Conservation (phyloP, 345 rosid species). For the Lagerstroemia speciosa region DNA sequence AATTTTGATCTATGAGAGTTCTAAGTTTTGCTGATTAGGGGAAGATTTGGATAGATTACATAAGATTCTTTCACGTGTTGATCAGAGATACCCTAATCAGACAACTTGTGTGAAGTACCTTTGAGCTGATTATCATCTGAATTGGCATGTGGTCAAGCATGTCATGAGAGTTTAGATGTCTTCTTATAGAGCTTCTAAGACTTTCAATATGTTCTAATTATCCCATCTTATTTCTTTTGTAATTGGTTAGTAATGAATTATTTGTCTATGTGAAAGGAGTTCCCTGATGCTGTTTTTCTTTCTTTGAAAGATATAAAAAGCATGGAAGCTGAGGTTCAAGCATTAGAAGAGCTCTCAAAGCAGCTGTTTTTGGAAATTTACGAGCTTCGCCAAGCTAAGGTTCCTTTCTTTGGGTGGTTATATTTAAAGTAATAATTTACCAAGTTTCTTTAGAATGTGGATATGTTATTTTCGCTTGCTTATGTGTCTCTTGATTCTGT, state of each 20-base stretch:
- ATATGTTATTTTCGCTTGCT: not conserved
- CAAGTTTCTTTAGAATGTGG: not conserved
- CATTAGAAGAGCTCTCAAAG: slow-evolving; percentile 90
- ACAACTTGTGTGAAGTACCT: not conserved
- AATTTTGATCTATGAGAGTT: not conserved
- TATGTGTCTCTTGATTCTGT: not conserved
- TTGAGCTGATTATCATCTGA: not conserved
- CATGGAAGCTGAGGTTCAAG: slow-evolving; percentile 91
- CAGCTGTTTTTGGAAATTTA: slow-evolving; percentile 94
- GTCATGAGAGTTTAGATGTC: not conserved
- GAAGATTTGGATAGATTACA: not conserved
- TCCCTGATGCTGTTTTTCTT: slow-evolving; percentile 3
- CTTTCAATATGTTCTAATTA: not conserved
- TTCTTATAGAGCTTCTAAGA: not conserved
- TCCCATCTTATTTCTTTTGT: not conserved
- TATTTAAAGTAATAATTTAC: not conserved
- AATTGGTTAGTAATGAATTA: not conserved
- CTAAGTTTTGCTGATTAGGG: not conserved
- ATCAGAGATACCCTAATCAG: not conserved
- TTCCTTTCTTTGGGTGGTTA: slow-evolving; percentile 11
- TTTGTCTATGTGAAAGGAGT: not conserved
- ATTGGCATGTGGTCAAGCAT: not conserved
- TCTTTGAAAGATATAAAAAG: slow-evolving; percentile 53
- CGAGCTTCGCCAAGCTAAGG: slow-evolving; percentile 99
- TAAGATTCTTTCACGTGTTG: not conserved